Base-by-base conservation (phyloP, 106 monocot species). In the Ottelia alismoides region DNA sequence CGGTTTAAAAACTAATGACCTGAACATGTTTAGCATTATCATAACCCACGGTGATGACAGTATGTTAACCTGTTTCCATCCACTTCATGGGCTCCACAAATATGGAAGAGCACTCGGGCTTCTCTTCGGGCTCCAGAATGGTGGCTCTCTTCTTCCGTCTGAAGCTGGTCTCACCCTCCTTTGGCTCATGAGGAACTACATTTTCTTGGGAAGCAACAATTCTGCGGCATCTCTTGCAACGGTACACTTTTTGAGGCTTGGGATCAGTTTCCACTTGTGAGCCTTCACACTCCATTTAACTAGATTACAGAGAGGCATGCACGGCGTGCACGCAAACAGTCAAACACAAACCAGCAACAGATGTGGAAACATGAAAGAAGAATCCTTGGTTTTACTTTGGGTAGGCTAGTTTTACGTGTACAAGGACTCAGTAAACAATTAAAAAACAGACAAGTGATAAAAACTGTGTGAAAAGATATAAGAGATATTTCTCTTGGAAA, bases 51-150 rank as follows among this genome's bases (percentile, higher is more conserved):
- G n/a, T n/a, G n/a, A n/a, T n/a, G n/a, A n/a, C n/a, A n/a, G n/a
- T n/a, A n/a, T n/a, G n/a, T 20, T 9, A 11, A 74, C 74, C 79
- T 11, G 78, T 31, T 65, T 70, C 50, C 78, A 76, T 75, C 69
- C 76, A 72, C 63, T 65, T 73, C 62, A 81, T 69, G 47, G 72
- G 76, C 51, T 81, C 65, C 43, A 81, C 81, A 57, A 81, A 76
- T 65, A 81, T 69, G 18, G 76, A 68, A 22, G 68, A 59, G 32
- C 76, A 81, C 27, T 72, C 52, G 19, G 72, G 55, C 43, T 65
- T 61, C 45, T 58, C 55, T 17, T 69, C 55, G 27, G 16, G 30
- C 14, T 27, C 65, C 17, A 30, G 7, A 18, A 30, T 4, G 20
- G 54, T 18, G 20, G 11, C 47, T 43, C 58, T 57, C 59, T 62